Evolutionary conservation across 352 stramenopile species (phyloP), one percentile per base, ranked within the genome.

Genomic region (Globisporangium middletonii): DNA sequence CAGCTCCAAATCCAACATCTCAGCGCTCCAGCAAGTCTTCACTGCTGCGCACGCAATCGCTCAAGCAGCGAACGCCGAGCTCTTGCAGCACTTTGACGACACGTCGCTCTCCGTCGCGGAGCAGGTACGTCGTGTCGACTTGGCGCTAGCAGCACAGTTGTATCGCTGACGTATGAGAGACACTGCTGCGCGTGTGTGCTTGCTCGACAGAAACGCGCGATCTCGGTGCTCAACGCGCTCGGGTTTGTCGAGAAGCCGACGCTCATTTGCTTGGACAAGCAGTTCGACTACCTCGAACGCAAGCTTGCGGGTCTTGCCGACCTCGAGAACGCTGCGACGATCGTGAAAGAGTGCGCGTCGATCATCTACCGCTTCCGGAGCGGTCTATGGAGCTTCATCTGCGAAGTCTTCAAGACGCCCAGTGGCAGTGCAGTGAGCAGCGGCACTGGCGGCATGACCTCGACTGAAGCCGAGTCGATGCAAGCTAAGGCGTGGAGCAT

Each of bases 351-450:
- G 26, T 86, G 75, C 44, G 68, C 71, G 0, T 72, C 64, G 4
- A 58, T 89, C 37, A 68, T 88, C n/a, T 69, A 69, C 27, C 76
- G 79, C 18, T 91, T 93, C 60, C 73, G 75, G 16, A 87, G 63
- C 33, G 77, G 83, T 0, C 57, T 93, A 8, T 91, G 83, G 83
- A 65, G 71, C 7, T 79, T 91, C 13, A 81, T 91, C 38, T 91
- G 81, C 55, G 80, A 93, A 26, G 52, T 87, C 7, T 90, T 93
- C 61, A 82, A 84, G 61, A 68, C 73, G 0, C 53, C 73, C n/a
- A 58, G 67, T 9, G 51, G 56, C 18, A 73, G 63, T 37, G 59
- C 58, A 1, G 61, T 53, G 18, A 58, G 48, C 9, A 53, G 16
- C 11, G 66, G 50, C 12, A 73, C 53, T 15, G 67, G 52, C 30